Percentiles rank a stretch among this genome's conserved stretches.
These are phyloP conservation scores for Cyamopsis tetragonoloba DNA, from an alignment of 306 rosid species.

Conservation along the genomic window DNA sequence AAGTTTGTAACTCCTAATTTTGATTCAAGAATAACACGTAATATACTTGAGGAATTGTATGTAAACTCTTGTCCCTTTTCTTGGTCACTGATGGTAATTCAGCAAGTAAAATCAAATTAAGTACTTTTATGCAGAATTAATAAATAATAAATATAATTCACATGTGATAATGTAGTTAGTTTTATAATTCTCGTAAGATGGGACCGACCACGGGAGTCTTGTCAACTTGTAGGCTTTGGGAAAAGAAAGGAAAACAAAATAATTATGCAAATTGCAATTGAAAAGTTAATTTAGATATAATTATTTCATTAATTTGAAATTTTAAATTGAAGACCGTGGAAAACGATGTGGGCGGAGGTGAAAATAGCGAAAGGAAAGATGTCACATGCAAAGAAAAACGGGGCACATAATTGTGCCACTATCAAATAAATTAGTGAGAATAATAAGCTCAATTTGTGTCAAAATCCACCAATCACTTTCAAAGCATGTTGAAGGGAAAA, in stretches of 20 bases:
- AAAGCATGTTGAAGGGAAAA: background rate
- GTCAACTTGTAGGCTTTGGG: background rate
- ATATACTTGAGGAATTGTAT: no score
- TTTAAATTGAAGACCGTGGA: conserved; percentile 21
- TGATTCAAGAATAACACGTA: no score
- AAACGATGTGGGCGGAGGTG: background rate
- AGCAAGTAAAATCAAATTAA: no score
- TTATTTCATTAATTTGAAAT: background rate
- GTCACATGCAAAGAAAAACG: conserved; percentile 38
- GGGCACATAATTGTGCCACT: conserved; percentile 20
- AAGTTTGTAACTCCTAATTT: no score
- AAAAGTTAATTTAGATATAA: background rate
- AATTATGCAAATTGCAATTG: background rate
- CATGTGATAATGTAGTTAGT: no score
- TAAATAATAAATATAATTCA: no score
- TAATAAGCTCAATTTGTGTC: background rate
- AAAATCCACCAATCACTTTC: conserved; percentile 1
- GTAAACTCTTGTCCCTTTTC: no score
- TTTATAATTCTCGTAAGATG: no score
- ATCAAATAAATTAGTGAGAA: background rate
- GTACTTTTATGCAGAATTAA: no score
- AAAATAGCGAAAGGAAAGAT: background rate
- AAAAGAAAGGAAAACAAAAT: background rate
- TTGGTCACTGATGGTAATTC: no score
- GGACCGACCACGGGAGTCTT: conserved; percentile 1